Evolutionary conservation across 805 yeast species (phyloP).

Genomic region (Zygosaccharomyces kombuchaensis): DNA sequence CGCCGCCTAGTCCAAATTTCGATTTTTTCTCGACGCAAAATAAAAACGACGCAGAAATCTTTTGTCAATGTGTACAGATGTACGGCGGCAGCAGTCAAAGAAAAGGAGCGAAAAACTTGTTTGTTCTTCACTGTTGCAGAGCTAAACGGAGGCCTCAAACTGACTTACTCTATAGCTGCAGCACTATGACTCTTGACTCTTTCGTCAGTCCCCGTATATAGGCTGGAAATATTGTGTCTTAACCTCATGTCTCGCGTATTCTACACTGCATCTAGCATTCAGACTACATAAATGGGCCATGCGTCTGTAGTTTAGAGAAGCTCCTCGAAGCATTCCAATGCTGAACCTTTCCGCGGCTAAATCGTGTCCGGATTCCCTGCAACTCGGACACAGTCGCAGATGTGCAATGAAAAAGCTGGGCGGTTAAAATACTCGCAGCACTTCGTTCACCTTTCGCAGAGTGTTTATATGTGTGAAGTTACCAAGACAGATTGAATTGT

Average conservation of each 20-base stretch:
- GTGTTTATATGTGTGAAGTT: too few species aligned
- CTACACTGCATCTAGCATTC: too few species aligned
- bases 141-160: neutral
- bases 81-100: neutral
- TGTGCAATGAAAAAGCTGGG: neutral
- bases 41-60: conserved; percentile 7
- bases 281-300: too few species aligned
- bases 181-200: too few species aligned
- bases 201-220: too few species aligned
- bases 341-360: neutral
- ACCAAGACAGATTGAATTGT: too few species aligned
- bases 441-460: neutral
- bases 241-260: too few species aligned
- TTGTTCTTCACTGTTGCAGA: neutral
- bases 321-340: neutral
- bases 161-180: too few species aligned
- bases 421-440: neutral
- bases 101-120: neutral
- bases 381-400: neutral
- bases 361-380: neutral
- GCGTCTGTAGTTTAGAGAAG: too few species aligned
- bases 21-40: neutral
- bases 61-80: conserved; percentile 3
- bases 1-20: neutral
- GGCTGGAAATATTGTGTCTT: too few species aligned